These are phyloP conservation scores for Discostella pseudostelligera DNA, from an alignment of 108 stramenopile genomes.

Conservation along the genomic window DNA sequence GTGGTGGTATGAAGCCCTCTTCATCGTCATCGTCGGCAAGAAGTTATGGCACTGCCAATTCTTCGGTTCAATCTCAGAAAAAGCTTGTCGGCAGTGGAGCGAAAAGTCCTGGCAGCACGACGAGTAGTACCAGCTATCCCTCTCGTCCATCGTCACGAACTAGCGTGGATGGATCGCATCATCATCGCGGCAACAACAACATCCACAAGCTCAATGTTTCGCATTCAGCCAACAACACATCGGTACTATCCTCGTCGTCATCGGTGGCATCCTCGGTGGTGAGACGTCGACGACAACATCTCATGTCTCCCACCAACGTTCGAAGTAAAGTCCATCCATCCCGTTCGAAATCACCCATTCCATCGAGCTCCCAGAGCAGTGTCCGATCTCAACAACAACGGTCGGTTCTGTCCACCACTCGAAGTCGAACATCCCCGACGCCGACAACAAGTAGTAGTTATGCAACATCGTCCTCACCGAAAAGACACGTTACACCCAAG, in stretches of 20 bases:
- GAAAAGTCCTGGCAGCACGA: background rate
- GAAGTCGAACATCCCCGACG: slow-evolving; percentile 6
- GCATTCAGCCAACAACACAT: background rate
- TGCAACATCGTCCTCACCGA: background rate
- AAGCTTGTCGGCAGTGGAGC: background rate
- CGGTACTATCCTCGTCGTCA: background rate
- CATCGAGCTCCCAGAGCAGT: background rate
- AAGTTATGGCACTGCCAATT: slow-evolving; percentile 23
- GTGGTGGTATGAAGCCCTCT: background rate
- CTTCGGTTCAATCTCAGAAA: slow-evolving; percentile 8
- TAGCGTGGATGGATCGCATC: slow-evolving; percentile 20
- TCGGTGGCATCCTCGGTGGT: background rate
- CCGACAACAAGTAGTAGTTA: background rate
- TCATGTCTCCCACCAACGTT: background rate
- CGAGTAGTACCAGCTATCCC: background rate
- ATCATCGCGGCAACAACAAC: too few relatives aligned
- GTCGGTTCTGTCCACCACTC: background rate
- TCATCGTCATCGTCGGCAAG: background rate
- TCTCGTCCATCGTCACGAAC: slow-evolving; percentile 26
- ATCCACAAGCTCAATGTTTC: background rate
- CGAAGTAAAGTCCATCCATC: background rate
- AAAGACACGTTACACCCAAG: slow-evolving; percentile 4
- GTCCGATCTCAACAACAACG: slow-evolving; percentile 6
- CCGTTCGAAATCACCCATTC: background rate
- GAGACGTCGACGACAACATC: slow-evolving; percentile 5